Percentiles rank a stretch among this genome's conserved stretches.
Evolutionary conservation across 345 rosid genomes (phyloP).

Genomic region (Orychophragmus violaceus): DNA sequence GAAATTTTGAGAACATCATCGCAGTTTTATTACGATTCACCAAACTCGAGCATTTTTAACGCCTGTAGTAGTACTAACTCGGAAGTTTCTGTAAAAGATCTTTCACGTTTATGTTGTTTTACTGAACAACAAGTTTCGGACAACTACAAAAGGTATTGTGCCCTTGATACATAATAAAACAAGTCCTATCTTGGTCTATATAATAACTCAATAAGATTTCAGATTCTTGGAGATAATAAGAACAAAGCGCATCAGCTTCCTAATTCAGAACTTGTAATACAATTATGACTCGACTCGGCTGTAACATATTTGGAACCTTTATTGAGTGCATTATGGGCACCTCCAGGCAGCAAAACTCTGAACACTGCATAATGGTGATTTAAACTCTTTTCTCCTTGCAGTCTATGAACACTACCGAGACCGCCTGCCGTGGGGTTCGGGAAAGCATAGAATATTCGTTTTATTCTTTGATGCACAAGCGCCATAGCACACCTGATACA

Average conservation of each 20-base stretch:
- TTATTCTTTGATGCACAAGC: constrained; percentile 73
- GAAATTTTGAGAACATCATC: not conserved
- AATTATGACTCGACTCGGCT: not conserved
- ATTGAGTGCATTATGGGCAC: not conserved
- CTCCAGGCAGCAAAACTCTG: constrained; percentile 47
- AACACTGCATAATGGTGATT: constrained; percentile 93
- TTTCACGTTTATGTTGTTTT: not conserved
- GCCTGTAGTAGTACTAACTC: not conserved
- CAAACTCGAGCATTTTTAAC: not conserved
- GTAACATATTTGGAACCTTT: not conserved
- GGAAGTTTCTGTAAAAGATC: not conserved
- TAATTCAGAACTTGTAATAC: not conserved
- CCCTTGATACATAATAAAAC: not conserved
- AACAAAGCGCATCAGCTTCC: not conserved
- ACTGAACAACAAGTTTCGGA: not conserved
- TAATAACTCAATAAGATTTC: not conserved
- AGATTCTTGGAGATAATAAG: not conserved
- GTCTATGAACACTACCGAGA: constrained; percentile 63
- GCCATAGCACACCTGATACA: constrained; percentile 86
- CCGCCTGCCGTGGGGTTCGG: constrained; percentile 67
- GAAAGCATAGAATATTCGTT: constrained; percentile 66
- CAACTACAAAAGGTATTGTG: no score
- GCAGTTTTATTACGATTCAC: not conserved
- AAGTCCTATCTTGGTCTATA: not conserved
- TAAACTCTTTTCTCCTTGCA: constrained; percentile 86